Base-by-base conservation (phyloP, 495 filamentous ascomycete species). In the Clavariopsis aquatica region DNA sequence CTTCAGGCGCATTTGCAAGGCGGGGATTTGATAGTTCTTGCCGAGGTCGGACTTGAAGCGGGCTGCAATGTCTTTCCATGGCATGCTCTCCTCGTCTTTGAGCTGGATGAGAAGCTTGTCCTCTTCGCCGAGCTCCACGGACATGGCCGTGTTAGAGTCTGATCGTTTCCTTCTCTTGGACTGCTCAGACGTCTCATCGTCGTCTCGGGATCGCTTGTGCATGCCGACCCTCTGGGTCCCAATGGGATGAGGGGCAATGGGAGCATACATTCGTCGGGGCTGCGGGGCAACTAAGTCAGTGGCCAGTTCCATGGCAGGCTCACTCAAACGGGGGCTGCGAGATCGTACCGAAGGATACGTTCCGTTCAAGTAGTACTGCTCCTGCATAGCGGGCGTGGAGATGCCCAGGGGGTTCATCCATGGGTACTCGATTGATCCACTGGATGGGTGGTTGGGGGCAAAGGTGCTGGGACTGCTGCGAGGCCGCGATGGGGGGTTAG, bases 1-100 rank as follows among this genome's bases (percentile, higher is more conserved):
- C 62, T 86, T 82, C 70, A 86, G 83, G 17, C 88, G 83, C 88
- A 91, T 91, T 75, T 91, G 88, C 49, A 91, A 75, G 3, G 87
- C 83, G 2, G 88, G 85, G 56, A 90, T 86, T 46, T 87, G 78
- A 56, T 84, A 87, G 65, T 83, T 82, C 60, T 87, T 87, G 49
- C 86, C 79, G 65, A 84, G 83, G 26, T 80, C 82, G 34, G 83
- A 82, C 24, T 81, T 80, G 73, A 88, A 90, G 65, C 82, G 81
- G 22, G 81, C 77, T 1, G 86, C 84, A 57, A 90, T 86, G 66
- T 82, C 80, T 68, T 88, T 90, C 88, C 88, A 91, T 7, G 87
- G 80, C 10, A 87, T 76, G 49, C 82, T 82, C 70, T 88, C 82
- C 49, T 89, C 82, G 38, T 89, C 88, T 60, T 90, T 84, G 20